phyloP scores from a whole-genome alignment of 2,329 filamentous ascomycete species.

The Fusarium armeniacum region DNA sequence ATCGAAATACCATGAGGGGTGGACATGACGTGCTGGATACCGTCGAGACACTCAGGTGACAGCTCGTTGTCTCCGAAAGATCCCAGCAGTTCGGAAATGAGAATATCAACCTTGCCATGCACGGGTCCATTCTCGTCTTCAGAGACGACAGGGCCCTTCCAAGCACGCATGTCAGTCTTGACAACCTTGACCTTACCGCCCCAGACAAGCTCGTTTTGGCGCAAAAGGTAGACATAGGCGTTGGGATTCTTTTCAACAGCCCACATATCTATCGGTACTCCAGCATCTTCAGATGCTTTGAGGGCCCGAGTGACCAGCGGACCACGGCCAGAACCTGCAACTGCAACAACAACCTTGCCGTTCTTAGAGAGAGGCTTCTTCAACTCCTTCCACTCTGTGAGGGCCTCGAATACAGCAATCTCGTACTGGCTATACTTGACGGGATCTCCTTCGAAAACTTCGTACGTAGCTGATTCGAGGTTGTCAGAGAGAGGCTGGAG shows the following conservation, averaged over 20 bases:
- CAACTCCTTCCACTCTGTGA: conserved; percentile 82
- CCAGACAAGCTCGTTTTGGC: conserved; percentile 89
- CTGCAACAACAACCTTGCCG: conserved; percentile 84
- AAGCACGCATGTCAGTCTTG: conserved; percentile 97
- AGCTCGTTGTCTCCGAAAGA: conserved; percentile 98
- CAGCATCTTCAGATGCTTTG: conserved; percentile 80
- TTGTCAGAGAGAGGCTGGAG: conserved; percentile 96
- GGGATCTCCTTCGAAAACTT: conserved; percentile 98
- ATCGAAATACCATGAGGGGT: conserved; percentile 90
- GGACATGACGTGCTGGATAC: conserved; percentile 89
- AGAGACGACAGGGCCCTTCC: conserved; percentile 81
- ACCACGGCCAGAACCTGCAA: conserved; percentile 92
- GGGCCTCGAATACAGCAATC: conserved; percentile 81
- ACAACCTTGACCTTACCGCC: conserved; percentile 84
- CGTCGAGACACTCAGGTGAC: conserved; percentile 95
- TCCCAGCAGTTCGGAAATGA: conserved; percentile 93
- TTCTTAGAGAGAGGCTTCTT: conserved; percentile 79
- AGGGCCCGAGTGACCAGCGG: conserved; percentile 91
- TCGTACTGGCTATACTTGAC: conserved; percentile 99
- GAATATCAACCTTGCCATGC: conserved; percentile 83
- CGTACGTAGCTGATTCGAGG: conserved; percentile 95
- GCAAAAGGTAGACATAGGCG: conserved; percentile 91
- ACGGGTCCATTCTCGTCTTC: conserved; percentile 61
- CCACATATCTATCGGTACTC: conserved; percentile 86
- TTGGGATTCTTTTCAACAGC: conserved; percentile 99